Percentiles rank a stretch among this genome's conserved stretches.
Evolutionary conservation across 2,329 filamentous ascomycete genomes (phyloP).

Genomic region (Colletotrichum phormii): DNA sequence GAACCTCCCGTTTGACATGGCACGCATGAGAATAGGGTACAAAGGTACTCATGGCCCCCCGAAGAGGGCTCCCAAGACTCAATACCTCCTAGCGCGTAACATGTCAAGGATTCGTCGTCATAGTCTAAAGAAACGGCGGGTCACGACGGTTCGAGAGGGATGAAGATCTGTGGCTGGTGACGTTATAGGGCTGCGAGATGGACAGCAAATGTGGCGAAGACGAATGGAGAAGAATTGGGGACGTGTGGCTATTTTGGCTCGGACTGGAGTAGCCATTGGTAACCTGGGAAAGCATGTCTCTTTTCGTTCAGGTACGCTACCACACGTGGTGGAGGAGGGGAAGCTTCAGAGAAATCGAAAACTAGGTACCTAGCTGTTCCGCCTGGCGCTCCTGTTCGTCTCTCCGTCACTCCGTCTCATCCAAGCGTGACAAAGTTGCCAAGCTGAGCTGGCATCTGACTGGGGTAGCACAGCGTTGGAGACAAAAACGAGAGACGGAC

Average conservation of each 20-base stretch:
- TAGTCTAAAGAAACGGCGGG: constrained; percentile 15
- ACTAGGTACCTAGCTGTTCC: neutral
- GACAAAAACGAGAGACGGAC: neutral
- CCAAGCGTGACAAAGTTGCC: neutral
- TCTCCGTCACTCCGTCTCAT: neutral
- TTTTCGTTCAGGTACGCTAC: constrained; percentile 19
- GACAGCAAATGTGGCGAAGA: constrained; percentile 13
- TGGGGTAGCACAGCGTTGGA: neutral
- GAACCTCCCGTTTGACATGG: constrained; percentile 1
- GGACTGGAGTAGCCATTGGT: neutral
- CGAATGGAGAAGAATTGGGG: neutral
- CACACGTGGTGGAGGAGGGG: constrained; percentile 22
- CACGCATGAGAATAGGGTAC: neutral
- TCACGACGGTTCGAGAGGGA: constrained; percentile 25
- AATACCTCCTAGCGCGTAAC: constrained; percentile 18
- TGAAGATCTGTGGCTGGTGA: constrained; percentile 38
- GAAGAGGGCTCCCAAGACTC: neutral
- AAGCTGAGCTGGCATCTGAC: neutral
- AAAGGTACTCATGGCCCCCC: neutral
- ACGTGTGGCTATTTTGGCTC: neutral
- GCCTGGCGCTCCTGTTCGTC: constrained; percentile 4
- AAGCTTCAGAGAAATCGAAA: neutral
- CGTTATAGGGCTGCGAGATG: constrained; percentile 32
- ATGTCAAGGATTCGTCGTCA: constrained; percentile 22
- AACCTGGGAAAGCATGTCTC: too few species aligned